Base-by-base conservation (phyloP, 176 grass and related monocot species). In the Pontederia crassipes region DNA sequence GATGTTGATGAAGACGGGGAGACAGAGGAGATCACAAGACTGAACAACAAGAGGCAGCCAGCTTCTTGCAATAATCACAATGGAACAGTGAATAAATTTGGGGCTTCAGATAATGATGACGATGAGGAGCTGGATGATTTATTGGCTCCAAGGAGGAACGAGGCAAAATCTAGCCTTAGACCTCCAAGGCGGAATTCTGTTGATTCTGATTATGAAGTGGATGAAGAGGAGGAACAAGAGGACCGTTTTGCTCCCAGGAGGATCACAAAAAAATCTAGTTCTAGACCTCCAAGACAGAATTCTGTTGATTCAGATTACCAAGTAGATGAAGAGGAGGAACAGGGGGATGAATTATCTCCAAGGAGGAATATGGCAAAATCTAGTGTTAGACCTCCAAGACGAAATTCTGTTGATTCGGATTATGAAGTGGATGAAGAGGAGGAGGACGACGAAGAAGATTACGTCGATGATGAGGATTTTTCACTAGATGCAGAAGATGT, bases 401-500 rank as follows among this genome's bases (percentile, higher is more conserved):
- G 46, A n/a, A 64, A 49, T 17, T 17, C 16, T 64, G 46, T 49
- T 16, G 46, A 12, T 26, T 49, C 49, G 45, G 45, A 64, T 64
- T 64, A 64, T 20, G 62, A 45, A 10, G 40, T 49, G 10, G 62
- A 64, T 10, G 62, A 64, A n/a, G 62, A 24, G n/a, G 46, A 45
- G 9, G 45, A 26, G 47, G 61, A 64, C 8, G 46, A 18, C 16
- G 62, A 49, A 10, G 46, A 64, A 26, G 16, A 28, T 1, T 17
- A 49, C 3, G 46, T 27, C 24, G 62, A 64, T 64, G 62, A 64
- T 10, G 62, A 64, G 16, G 62, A 64, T 49, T 64, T 64, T 45
- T 64, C 62, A 1, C n/a, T 18, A 2, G 62, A 40, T 40, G 32
- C 32, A 40, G 10, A 64, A 24, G 62, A 64, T 49, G 12, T 12